These are phyloP conservation scores for Ophiognomonia clavigignenti-juglandacearum DNA, from an alignment of 2,329 filamentous ascomycete genomes.

Conservation along the genomic window DNA sequence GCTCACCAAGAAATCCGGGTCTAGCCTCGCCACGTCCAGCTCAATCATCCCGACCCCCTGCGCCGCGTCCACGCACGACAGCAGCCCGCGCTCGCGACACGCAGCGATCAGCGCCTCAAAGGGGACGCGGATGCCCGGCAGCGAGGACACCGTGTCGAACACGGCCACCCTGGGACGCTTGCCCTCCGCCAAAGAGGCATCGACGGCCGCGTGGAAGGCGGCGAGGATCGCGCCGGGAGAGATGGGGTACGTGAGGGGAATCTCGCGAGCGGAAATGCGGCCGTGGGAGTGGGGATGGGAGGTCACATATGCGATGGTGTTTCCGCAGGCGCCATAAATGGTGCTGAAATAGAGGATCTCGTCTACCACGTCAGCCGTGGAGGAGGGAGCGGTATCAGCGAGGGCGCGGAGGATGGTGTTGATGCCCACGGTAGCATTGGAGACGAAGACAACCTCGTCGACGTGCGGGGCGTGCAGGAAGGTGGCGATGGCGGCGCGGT, in stretches of 20 bases:
- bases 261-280: conserved; percentile 41
- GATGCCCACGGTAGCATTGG: conserved; percentile 74
- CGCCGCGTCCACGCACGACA: conserved; percentile 78
- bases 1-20: conserved; percentile 81
- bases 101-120: conserved; percentile 62
- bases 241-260: conserved; percentile 64
- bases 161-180: conserved; percentile 63
- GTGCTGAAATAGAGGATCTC: conserved; percentile 75
- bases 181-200: conserved; percentile 45
- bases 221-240: conserved; percentile 62
- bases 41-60: conserved; percentile 78
- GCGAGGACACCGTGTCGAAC: conserved; percentile 76
- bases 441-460: conserved; percentile 68
- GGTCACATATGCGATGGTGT: conserved; percentile 66
- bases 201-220: conserved; percentile 56
- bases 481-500: conserved; percentile 58
- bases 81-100: conserved; percentile 62
- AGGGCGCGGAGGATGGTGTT: conserved; percentile 80
- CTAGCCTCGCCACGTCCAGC: conserved; percentile 59
- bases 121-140: conserved; percentile 75
- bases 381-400: conserved; percentile 38
- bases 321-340: conserved; percentile 73
- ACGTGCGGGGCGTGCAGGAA: conserved; percentile 58
- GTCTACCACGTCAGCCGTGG: conserved; percentile 65
- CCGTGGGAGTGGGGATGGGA: conserved; percentile 58